These are phyloP conservation scores for Spergularia azorica DNA, from an alignment of 179 eudicot genomes.

Conservation along the genomic window DNA sequence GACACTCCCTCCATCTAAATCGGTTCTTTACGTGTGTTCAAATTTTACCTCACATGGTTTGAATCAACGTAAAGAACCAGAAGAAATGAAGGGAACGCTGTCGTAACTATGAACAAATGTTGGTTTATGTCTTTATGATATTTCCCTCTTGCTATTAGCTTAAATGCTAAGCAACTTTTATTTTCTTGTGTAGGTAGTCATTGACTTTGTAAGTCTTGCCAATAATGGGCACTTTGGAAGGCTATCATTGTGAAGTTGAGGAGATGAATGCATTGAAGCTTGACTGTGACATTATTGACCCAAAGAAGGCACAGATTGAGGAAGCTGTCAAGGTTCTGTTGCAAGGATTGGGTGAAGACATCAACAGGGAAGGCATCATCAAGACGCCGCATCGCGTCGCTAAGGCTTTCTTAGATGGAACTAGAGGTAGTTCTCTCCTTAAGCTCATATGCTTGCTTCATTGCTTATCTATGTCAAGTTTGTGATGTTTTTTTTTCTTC, in stretches of 20 bases:
- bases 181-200: no score
- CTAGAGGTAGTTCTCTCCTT: conserved; percentile 50
- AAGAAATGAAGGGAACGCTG: no score
- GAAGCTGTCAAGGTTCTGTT: conserved; percentile 74
- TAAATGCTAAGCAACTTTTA: no score
- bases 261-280: conserved; percentile 46
- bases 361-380: conserved; percentile 68
- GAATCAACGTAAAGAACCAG: no score
- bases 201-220: conserved; percentile 18
- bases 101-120: no score
- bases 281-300: conserved; percentile 29
- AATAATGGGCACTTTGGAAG: conserved; percentile 77
- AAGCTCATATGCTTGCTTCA: not conserved
- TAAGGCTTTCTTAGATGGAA: conserved; percentile 80
- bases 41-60: no score
- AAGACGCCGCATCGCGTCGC: conserved; percentile 91
- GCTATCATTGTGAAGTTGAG: conserved; percentile 47
- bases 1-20: no score
- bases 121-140: no score
- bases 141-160: no score
- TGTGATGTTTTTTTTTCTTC: no score
- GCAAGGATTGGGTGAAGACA: conserved; percentile 84
- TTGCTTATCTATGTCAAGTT: not conserved
- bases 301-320: conserved; percentile 52
- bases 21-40: no score